Percentiles rank a stretch among this genome's conserved stretches.
Conservation (phyloP, 2,329 filamentous ascomycete genomes). For the Amauroascus verrucosus region DNA sequence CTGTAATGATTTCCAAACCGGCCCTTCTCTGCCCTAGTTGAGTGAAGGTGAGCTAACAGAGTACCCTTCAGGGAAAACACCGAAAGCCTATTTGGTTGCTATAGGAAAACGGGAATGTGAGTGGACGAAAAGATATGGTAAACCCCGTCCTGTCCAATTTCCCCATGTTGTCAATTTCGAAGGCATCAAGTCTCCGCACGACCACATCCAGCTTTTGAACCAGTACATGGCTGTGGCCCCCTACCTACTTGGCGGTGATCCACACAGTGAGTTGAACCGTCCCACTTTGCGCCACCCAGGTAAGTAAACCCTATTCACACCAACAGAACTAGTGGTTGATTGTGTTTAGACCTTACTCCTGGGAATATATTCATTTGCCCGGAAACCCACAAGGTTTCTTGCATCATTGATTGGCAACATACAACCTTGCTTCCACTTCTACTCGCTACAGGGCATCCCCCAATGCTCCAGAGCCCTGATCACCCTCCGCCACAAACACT, state of each 20-base stretch:
- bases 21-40: neutral
- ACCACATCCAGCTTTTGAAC: conserved; percentile 12
- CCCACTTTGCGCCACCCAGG: conserved; percentile 18
- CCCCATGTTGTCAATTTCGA: conserved; percentile 10
- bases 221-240: conserved; percentile 14
- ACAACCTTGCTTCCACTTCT: conserved; percentile 17
- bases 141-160: conserved; percentile 11
- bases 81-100: conserved; percentile 8
- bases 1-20: conserved; percentile 2
- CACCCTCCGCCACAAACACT: conserved; percentile 6
- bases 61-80: conserved; percentile 10
- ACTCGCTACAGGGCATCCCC: conserved; percentile 14
- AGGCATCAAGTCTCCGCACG: conserved; percentile 9
- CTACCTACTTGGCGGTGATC: conserved; percentile 11
- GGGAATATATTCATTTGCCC: conserved; percentile 19
- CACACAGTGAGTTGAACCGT: neutral
- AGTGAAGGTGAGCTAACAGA: neutral
- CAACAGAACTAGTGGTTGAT: neutral
- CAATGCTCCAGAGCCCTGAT: conserved; percentile 16
- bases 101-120: conserved; percentile 12
- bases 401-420: conserved; percentile 24
- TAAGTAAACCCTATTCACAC: neutral
- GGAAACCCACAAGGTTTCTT: conserved; percentile 17
- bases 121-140: conserved; percentile 15
- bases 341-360: conserved; percentile 19